A percentile compares a stretch with the other conserved stretches of the same genome.
Conservation (phyloP, 768 basidiomycete genomes). For the Serendipita indica region DNA sequence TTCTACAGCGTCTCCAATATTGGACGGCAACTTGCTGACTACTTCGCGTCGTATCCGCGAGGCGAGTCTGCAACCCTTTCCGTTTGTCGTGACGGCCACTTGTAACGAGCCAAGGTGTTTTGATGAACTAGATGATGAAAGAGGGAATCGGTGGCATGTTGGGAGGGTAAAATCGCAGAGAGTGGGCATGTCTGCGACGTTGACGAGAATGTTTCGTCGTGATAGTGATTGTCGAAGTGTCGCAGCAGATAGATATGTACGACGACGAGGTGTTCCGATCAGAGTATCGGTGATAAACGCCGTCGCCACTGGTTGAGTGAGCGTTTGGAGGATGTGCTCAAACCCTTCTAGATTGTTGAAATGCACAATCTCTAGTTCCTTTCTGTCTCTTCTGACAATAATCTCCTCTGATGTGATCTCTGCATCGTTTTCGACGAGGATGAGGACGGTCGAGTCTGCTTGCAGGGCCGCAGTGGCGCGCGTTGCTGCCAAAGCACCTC, state of each 20-base stretch:
- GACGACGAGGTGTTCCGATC: conserved; percentile 25
- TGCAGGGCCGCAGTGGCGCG: conserved; percentile 72
- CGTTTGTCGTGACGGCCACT: conserved; percentile 81
- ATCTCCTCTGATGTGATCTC: conserved; percentile 47
- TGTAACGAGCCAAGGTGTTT: conserved; percentile 20
- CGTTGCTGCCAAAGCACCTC: conserved; percentile 65
- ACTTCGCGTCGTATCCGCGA: conserved; percentile 71
- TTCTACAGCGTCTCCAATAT: conserved; percentile 57
- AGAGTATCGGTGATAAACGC: conserved; percentile 70
- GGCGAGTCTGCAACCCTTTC: conserved; percentile 75
- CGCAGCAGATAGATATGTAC: conserved; percentile 39
- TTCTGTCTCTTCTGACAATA: conserved; percentile 39
- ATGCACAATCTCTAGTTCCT: conserved; percentile 45
- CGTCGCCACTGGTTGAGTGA: conserved; percentile 23
- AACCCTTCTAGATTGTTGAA: conserved; percentile 33
- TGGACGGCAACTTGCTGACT: conserved; percentile 52
- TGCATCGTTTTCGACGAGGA: conserved; percentile 37
- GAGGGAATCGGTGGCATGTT: conserved; percentile 66
- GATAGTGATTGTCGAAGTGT: conserved; percentile 42
- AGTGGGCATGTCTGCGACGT: conserved; percentile 72
- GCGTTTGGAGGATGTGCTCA: conserved; percentile 14
- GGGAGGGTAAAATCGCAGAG: conserved; percentile 85
- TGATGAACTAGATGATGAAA: conserved; percentile 19
- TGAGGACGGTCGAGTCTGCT: conserved; percentile 53
- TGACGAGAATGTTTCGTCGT: conserved; percentile 52